Evolutionary conservation across 169 alveolate genomes (phyloP).

Genomic region (Eimeria praecox): DNA sequence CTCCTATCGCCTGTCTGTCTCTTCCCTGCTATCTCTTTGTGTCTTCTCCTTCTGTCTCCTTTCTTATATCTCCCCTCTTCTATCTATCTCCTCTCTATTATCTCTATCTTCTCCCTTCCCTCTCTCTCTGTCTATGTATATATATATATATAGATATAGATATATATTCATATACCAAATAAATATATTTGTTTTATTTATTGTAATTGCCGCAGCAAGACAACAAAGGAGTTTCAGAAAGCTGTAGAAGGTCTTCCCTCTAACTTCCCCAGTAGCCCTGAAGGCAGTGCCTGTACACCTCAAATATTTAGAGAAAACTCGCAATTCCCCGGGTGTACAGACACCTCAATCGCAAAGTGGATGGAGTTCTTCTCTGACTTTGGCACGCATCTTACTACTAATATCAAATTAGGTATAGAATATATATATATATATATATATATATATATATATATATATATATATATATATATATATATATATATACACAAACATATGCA

Average conservation of each 20-base stretch:
- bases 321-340: conserved; percentile 84
- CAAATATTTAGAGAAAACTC: conserved; percentile 86
- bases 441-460: too few relatives aligned
- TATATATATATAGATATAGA: too few relatives aligned
- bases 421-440: too few relatives aligned
- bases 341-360: conserved; percentile 86
- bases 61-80: too few relatives aligned
- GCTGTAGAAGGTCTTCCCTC: conserved; percentile 88
- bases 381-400: conserved; percentile 91
- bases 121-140: not conserved
- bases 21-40: too few relatives aligned
- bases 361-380: conserved; percentile 87
- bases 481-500: too few relatives aligned
- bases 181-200: not conserved
- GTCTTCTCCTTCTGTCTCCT: not conserved
- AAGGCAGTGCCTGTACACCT: conserved; percentile 84
- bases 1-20: too few relatives aligned
- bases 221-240: conserved; percentile 85
- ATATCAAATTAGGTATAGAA: conserved; percentile 87
- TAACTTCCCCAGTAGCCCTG: conserved; percentile 84
- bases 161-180: not conserved
- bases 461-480: too few relatives aligned
- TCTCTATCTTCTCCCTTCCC: not conserved
- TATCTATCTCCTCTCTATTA: not conserved
- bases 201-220: conserved; percentile 76